Base-by-base conservation (phyloP, 2,329 filamentous ascomycete species). In the Neofusicoccum umdonicola region DNA sequence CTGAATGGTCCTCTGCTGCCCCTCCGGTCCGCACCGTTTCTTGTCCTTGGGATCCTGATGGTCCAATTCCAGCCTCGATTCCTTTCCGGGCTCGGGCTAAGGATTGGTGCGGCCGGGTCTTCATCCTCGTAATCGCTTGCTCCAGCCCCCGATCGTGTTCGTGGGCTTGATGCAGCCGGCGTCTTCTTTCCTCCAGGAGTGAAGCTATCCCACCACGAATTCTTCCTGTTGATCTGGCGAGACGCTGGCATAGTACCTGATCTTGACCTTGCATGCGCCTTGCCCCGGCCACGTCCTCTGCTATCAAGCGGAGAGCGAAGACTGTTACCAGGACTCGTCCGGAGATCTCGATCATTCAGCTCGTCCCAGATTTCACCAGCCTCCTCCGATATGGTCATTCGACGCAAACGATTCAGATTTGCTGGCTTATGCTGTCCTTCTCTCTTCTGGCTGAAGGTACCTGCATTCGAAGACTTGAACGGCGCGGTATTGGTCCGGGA, bases 281-380 rank as follows among this genome's bases (percentile, higher is more conserved):
- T 56, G 7, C 31, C 61, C 15, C 50, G 37, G 44, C 61, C 50
- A 3, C 61, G 61, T 17, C 61, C 61, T 34, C 61, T 41, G 48
- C 39, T 54, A 19, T 63, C 61, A 11, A 63, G 27, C 4, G 61
- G 61, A 27, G 50, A 54, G 39, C 41, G 31, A 12, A 54, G 42
- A 27, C 42, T 57, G 7, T 54, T 39, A 2, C 56, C 42, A 9
- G 56, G 56, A 19, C 56, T 60, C 1, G 41, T 47, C 27, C 35
- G 35, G 11, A 73, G 71, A 22, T 87, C 84, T 45, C 90, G 87
- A 70, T 96, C 93, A 72, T 95, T 89, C 13, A 97, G 83, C 74
- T 96, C 92, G 64, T 88, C 90, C 93, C 92, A 96, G 37, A 96
- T 95, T 70, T 95, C 91, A 41, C 87, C 88, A 1, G 87, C 86